Conservation (phyloP, 768 basidiomycete genomes). For the Trametes cubensis region DNA sequence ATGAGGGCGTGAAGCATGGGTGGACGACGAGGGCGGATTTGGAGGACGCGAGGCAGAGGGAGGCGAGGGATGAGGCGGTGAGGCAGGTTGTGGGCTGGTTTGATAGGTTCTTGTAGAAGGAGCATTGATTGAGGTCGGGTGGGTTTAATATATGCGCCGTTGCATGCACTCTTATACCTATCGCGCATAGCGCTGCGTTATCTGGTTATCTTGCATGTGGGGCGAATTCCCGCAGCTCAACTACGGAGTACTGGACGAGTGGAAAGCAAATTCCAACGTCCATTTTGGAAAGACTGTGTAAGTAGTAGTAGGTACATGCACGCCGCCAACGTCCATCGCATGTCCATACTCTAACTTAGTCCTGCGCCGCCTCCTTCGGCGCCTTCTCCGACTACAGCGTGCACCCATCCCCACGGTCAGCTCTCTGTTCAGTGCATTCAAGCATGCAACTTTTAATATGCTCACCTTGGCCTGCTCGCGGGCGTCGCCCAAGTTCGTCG, state of each 20-base stretch:
- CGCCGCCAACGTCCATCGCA: background rate
- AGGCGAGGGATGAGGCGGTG: conserved; percentile 26
- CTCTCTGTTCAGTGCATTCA: too few relatives aligned
- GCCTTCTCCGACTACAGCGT: conserved; percentile 20
- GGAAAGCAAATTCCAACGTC: background rate
- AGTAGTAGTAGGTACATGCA: conserved; percentile 18
- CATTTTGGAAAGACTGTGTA: background rate
- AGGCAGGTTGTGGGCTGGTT: conserved; percentile 24
- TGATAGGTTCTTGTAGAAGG: conserved; percentile 16
- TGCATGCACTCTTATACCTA: too few relatives aligned
- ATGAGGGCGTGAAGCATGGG: conserved; percentile 26
- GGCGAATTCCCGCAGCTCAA: background rate
- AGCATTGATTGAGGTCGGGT: too few relatives aligned
- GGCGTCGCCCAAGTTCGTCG: conserved; percentile 26
- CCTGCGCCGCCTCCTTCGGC: conserved; percentile 25
- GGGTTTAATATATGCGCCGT: background rate
- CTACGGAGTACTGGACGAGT: background rate
- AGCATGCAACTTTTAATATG: background rate
- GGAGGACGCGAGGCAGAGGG: conserved; percentile 21
- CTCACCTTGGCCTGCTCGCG: conserved; percentile 22
- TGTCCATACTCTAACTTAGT: conserved; percentile 3
- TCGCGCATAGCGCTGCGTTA: too few relatives aligned
- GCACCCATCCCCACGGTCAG: background rate
- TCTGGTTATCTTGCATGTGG: background rate
- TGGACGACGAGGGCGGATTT: conserved; percentile 24